Percentiles rank a stretch among this genome's conserved stretches.
phyloP scores from a whole-genome alignment of 164 flowering plant species.

The Magnolia sinica region DNA sequence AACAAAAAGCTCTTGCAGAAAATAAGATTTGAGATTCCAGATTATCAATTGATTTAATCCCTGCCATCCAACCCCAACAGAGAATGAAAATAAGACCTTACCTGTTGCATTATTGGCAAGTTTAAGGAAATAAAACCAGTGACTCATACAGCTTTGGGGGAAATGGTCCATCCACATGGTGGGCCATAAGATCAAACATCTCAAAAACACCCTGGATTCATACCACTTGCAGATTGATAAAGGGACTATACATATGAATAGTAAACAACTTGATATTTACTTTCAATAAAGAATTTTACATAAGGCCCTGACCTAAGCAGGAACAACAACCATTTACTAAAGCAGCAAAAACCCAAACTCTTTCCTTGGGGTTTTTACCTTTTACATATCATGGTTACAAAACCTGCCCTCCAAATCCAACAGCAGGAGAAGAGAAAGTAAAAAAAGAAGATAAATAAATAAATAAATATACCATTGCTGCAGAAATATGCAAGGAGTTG shows the following conservation, averaged over 20 bases:
- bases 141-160: not conserved
- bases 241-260: too few relatives aligned
- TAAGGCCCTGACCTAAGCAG: not conserved
- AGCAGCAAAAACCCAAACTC: constrained; percentile 6
- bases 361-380: not conserved
- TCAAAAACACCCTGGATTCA: too few relatives aligned
- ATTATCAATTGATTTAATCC: too few relatives aligned
- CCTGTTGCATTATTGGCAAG: too few relatives aligned
- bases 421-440: not conserved
- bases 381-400: not conserved
- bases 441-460: not conserved
- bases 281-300: constrained; percentile 10
- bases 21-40: too few relatives aligned
- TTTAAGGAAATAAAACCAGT: too few relatives aligned
- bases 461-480: not conserved
- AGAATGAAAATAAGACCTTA: too few relatives aligned
- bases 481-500: not conserved
- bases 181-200: too few relatives aligned
- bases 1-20: too few relatives aligned
- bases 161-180: not conserved
- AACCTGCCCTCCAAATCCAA: not conserved
- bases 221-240: too few relatives aligned
- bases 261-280: constrained; percentile 16
- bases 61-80: too few relatives aligned
- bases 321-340: not conserved